Conservation (phyloP, 2,329 filamentous ascomycete genomes). For the Claviceps paspali region DNA sequence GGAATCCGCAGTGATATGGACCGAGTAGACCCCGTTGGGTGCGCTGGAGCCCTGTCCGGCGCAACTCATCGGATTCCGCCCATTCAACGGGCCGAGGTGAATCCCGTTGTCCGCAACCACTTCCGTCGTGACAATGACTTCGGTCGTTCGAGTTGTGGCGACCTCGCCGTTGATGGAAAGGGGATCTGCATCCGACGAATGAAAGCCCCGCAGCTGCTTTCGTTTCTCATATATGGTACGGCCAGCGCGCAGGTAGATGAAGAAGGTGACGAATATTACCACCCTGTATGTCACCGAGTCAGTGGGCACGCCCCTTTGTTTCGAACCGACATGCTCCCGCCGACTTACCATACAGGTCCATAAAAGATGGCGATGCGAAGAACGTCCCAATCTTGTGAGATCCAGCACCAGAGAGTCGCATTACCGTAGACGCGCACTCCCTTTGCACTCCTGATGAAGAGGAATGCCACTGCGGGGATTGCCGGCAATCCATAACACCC, state of each 20-base stretch:
- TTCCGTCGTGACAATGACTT: slow-evolving; percentile 48
- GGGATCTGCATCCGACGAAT: slow-evolving; percentile 28
- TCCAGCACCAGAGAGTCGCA: slow-evolving; percentile 72
- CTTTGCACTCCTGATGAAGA: slow-evolving; percentile 42
- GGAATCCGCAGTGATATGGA: slow-evolving; percentile 30
- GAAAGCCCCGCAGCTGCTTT: slow-evolving; percentile 42
- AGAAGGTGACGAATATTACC: slow-evolving; percentile 43
- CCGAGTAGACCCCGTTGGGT: slow-evolving; percentile 27
- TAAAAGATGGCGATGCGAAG: slow-evolving; percentile 66
- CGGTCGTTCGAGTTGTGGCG: slow-evolving; percentile 39
- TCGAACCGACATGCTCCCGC: not conserved
- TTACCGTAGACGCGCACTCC: slow-evolving; percentile 53
- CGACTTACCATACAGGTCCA: slow-evolving; percentile 45
- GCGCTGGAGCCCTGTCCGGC: slow-evolving; percentile 6
- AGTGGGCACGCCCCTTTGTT: not conserved
- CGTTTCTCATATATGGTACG: slow-evolving; percentile 53
- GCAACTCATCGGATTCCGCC: slow-evolving; percentile 6
- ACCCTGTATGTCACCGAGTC: slow-evolving; percentile 28
- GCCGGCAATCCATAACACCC: slow-evolving; percentile 61
- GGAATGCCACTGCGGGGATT: slow-evolving; percentile 49
- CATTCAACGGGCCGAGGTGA: slow-evolving; percentile 12
- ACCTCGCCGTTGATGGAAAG: slow-evolving; percentile 25
- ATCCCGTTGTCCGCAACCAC: slow-evolving; percentile 10
- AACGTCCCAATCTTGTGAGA: slow-evolving; percentile 49
- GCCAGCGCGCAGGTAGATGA: slow-evolving; percentile 53